A percentile compares a stretch with the other conserved stretches of the same genome.
These are phyloP conservation scores for Lipomyces yamadae DNA, from an alignment of 805 yeast species.

Conservation along the genomic window DNA sequence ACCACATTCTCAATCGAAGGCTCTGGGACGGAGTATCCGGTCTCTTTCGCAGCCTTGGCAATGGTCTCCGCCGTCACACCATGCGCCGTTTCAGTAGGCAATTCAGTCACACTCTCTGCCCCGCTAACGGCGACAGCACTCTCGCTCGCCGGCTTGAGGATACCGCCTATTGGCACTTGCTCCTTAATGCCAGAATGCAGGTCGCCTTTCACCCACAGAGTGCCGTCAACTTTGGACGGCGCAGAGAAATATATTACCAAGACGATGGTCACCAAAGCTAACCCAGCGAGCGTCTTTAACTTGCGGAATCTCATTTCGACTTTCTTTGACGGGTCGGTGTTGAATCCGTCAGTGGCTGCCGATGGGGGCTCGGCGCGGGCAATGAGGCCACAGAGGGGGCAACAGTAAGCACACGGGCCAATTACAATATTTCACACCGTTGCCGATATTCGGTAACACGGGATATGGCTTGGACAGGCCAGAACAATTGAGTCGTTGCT, in stretches of 20 bases:
- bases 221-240: conserved; percentile 1
- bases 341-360: background rate
- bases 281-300: background rate
- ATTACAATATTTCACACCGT: background rate
- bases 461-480: background rate
- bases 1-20: background rate
- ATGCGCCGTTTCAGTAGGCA: background rate
- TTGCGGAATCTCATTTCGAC: background rate
- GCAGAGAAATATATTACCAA: background rate
- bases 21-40: background rate
- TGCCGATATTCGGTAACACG: background rate
- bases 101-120: background rate
- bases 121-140: background rate
- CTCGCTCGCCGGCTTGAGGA: background rate
- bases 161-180: background rate
- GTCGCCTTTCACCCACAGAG: background rate
- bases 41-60: background rate
- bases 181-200: background rate
- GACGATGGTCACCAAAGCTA: background rate
- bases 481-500: background rate
- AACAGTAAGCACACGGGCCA: background rate
- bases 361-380: background rate
- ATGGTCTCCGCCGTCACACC: background rate
- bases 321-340: background rate
- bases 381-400: background rate